Percentiles rank a stretch among this genome's conserved stretches.
These are phyloP conservation scores for Scutellaria minor DNA, from an alignment of 257 asterid species.

Conservation along the genomic window DNA sequence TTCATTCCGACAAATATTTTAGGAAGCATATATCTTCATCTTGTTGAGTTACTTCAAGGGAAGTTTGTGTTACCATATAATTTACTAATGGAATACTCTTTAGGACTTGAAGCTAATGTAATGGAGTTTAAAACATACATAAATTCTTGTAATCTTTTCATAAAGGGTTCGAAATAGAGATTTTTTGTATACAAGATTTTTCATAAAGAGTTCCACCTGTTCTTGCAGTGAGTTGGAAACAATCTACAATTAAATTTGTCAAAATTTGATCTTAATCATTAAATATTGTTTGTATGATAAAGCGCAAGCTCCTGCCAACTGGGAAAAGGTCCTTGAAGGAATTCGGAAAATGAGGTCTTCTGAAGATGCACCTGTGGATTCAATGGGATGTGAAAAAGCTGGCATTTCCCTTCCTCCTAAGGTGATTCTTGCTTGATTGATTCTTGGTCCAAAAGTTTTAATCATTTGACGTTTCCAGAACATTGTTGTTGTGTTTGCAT, in stretches of 20 bases:
- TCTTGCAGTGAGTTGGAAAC: not conserved
- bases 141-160: conserved; percentile 2
- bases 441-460: not conserved
- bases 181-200: too few species aligned
- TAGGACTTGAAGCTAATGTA: not conserved
- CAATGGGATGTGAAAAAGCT: conserved; percentile 99
- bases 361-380: conserved; percentile 97
- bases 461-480: not conserved
- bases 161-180: conserved; percentile 6
- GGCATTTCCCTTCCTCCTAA: conserved; percentile 90
- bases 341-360: conserved; percentile 86
- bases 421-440: conserved; percentile 47
- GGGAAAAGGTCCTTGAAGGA: conserved; percentile 84
- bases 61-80: not conserved
- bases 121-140: not conserved
- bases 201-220: not conserved
- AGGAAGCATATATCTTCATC: not conserved
- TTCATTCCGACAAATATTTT: not conserved
- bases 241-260: not conserved
- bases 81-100: not conserved
- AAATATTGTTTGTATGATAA: conserved; percentile 30
- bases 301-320: conserved; percentile 65
- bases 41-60: not conserved
- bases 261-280: conserved; percentile 24
- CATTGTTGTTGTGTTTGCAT: conserved; percentile 6